Evolutionary conservation across 805 yeast genomes (phyloP).

Genomic region (Wickerhamiella brachini): DNA sequence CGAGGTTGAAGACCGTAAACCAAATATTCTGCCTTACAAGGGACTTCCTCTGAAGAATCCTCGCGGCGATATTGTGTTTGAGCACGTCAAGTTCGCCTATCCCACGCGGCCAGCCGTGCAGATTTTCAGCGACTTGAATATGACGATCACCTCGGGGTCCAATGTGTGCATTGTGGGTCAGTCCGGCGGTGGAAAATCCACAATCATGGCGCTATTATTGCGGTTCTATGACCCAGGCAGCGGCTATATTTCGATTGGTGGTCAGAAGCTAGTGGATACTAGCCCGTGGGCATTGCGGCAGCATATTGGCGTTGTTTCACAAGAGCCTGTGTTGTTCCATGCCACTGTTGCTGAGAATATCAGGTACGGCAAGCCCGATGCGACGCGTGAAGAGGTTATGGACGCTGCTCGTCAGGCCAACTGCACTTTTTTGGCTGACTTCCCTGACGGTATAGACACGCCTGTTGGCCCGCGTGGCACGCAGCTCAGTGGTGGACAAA

Average conservation of each 20-base stretch:
- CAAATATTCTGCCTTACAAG: constrained; percentile 49
- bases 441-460: constrained; percentile 76
- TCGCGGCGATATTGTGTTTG: constrained; percentile 38
- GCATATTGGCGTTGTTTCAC: constrained; percentile 79
- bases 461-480: constrained; percentile 77
- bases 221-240: constrained; percentile 67
- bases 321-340: constrained; percentile 79
- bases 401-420: constrained; percentile 58
- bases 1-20: constrained; percentile 69
- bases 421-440: constrained; percentile 55
- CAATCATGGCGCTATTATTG: constrained; percentile 63
- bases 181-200: constrained; percentile 93
- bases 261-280: constrained; percentile 44
- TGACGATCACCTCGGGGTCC: constrained; percentile 62
- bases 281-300: constrained; percentile 62
- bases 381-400: constrained; percentile 47
- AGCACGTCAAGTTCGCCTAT: constrained; percentile 54
- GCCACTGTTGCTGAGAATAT: constrained; percentile 79
- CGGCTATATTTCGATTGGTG: constrained; percentile 56
- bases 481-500: constrained; percentile 89
- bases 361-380: constrained; percentile 50
- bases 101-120: constrained; percentile 68
- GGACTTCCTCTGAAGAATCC: constrained; percentile 37
- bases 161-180: constrained; percentile 93
- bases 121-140: constrained; percentile 47